phyloP scores from a whole-genome alignment of 2,329 filamentous ascomycete genomes.

The Penicillium decumbens region DNA sequence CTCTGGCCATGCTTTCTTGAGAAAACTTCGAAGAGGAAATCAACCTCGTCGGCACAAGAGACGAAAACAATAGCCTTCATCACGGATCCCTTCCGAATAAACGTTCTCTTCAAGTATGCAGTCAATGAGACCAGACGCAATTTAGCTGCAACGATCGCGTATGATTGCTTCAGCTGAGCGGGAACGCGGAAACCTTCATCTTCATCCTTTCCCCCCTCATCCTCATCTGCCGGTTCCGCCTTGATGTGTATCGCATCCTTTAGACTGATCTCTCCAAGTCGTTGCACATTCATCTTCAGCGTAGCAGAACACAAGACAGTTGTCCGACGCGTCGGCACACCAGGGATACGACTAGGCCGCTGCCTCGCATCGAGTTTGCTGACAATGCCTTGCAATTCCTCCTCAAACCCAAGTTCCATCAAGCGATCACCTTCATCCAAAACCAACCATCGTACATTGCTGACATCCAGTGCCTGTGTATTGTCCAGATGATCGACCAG shows the following conservation, averaged over 20 bases:
- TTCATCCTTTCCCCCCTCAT: conserved; percentile 47
- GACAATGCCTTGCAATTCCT: conserved; percentile 85
- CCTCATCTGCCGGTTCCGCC: conserved; percentile 56
- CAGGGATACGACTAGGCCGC: conserved; percentile 58
- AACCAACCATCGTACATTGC: conserved; percentile 86
- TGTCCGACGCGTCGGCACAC: conserved; percentile 66
- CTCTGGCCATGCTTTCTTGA: conserved; percentile 41
- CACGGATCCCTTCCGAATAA: conserved; percentile 79
- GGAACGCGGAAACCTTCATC: conserved; percentile 70
- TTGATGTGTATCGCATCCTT: conserved; percentile 87
- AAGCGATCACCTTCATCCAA: conserved; percentile 95
- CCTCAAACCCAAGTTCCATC: conserved; percentile 96
- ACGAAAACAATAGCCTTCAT: conserved; percentile 98
- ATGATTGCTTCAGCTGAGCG: conserved; percentile 88
- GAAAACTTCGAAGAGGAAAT: conserved; percentile 90
- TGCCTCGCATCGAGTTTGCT: conserved; percentile 66
- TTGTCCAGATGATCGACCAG: conserved; percentile 89
- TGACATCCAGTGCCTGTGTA: conserved; percentile 81
- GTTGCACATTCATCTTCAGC: conserved; percentile 96
- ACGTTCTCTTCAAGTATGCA: conserved; percentile 77
- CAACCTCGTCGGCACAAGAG: conserved; percentile 92
- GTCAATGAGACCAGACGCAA: conserved; percentile 83
- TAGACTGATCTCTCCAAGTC: conserved; percentile 87
- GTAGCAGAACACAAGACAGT: conserved; percentile 95
- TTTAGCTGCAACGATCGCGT: conserved; percentile 82